These are phyloP conservation scores for Trichophyton mentagrophytes DNA, from an alignment of 2,329 filamentous ascomycete species.

Conservation along the genomic window DNA sequence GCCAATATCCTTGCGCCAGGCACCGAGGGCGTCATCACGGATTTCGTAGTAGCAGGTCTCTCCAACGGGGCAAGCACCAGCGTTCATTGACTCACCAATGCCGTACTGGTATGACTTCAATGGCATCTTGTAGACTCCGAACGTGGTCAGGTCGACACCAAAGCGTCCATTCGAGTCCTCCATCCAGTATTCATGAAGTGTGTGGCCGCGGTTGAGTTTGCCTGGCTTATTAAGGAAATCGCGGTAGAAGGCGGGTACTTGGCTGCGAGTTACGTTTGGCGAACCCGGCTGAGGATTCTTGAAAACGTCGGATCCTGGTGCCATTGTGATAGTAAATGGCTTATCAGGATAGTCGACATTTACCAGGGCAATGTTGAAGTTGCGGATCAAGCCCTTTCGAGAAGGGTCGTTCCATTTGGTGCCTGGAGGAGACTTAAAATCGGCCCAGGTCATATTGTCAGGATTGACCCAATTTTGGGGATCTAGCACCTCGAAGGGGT, in stretches of 20 bases:
- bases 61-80: conserved; percentile 9
- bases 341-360: conserved; percentile 12
- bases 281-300: conserved; percentile 12
- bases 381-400: conserved; percentile 12
- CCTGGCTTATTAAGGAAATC: conserved; percentile 14
- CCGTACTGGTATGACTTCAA: conserved; percentile 12
- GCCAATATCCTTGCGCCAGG: conserved; percentile 13
- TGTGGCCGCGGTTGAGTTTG: conserved; percentile 12
- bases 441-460: conserved; percentile 14
- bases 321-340: conserved; percentile 11
- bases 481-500: conserved; percentile 13
- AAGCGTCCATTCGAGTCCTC: conserved; percentile 12
- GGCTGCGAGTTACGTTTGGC: conserved; percentile 10
- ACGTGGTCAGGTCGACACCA: conserved; percentile 13
- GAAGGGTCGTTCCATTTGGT: conserved; percentile 13
- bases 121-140: conserved; percentile 12
- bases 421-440: conserved; percentile 11
- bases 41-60: conserved; percentile 10
- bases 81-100: conserved; percentile 10
- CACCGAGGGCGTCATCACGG: conserved; percentile 11
- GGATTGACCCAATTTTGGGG: conserved; percentile 14
- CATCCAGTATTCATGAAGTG: conserved; percentile 16
- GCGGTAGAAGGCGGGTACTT: conserved; percentile 11
- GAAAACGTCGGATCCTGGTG: conserved; percentile 9
- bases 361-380: conserved; percentile 14